These are phyloP conservation scores for Melampsora abietis-canadensis DNA, from an alignment of 1,284 basidiomycete species.

Conservation along the genomic window DNA sequence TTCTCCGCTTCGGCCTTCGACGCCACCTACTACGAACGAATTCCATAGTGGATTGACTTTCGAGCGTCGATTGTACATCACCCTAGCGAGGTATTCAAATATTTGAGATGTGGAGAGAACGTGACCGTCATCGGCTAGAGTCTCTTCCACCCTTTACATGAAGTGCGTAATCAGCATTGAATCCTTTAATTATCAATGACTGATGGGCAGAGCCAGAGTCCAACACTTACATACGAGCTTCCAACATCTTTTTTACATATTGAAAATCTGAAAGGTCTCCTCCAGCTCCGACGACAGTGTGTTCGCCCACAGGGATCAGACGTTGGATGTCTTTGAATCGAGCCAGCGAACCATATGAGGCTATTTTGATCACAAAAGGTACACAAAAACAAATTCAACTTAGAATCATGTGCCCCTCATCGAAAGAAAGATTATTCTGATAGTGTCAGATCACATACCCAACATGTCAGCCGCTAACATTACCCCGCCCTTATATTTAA, in stretches of 20 bases:
- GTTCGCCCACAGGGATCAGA: constrained; percentile 74
- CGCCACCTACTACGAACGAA: constrained; percentile 85
- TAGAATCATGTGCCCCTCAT: constrained; percentile 5
- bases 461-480: constrained; percentile 99
- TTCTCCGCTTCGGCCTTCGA: constrained; percentile 74
- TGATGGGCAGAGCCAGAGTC: background rate
- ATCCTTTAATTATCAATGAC: background rate
- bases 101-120: constrained; percentile 81
- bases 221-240: constrained; percentile 62
- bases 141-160: constrained; percentile 66
- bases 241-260: constrained; percentile 75
- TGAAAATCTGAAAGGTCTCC: constrained; percentile 99
- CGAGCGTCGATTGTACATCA: constrained; percentile 84
- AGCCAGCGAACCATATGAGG: constrained; percentile 94
- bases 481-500: constrained; percentile 92
- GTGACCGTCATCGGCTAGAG: constrained; percentile 76
- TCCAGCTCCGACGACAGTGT: constrained; percentile 83
- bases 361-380: constrained; percentile 56
- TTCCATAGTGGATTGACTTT: constrained; percentile 97
- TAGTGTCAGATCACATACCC: constrained; percentile 58
- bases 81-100: constrained; percentile 83
- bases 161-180: constrained; percentile 16
- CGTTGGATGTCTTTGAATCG: constrained; percentile 93
- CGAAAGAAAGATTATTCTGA: background rate
- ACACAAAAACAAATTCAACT: background rate